Evolutionary conservation across 352 stramenopile species (phyloP), one percentile per base, ranked within the genome.

Genomic region (Phytophthora palmivora): DNA sequence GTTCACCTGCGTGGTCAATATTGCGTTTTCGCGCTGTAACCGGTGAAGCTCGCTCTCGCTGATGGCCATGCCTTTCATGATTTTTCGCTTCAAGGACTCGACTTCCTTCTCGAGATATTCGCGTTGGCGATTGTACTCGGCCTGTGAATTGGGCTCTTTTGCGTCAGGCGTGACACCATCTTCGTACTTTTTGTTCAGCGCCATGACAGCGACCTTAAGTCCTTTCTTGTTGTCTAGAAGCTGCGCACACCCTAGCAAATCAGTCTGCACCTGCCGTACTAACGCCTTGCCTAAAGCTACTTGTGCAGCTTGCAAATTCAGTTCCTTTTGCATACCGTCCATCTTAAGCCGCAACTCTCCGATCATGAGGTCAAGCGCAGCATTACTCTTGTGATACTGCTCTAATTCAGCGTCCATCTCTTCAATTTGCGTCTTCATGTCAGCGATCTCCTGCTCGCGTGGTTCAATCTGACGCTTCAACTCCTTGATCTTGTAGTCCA

Each of bases 401-500:
- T 98, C 94, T 28, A 98, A 70, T 64, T 98, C 93, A 1, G 87
- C 79, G 47, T 98, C 94, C 94, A 98, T 98, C 58, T 97, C 89
- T 67, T 98, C 96, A 54, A 98, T 98, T 64, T 98, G 88, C 41
- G 94, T 89, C 66, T 97, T 96, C 92, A 98, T 98, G 58, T 92
- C 89, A 2, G 84, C 76, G 49, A 98, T 98, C 57, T 98, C 95
- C 26, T 92, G 92, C 56, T 98, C 94, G 6, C 94, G 89, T 15
- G 95, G 95, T 68, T 98, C 95, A 36, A 98, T 98, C 73, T 98
- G 95, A 3, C 92, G 83, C 74, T 98, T 98, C 5, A 98, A 72
- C 78, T 98, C 95, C 61, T 98, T 98, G 76, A 98, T 98, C 72
- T 98, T 98, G 82, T 98, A 98, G 66, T 98, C 94, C 24, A 98